These are phyloP conservation scores for Globisporangium splendens DNA, from an alignment of 352 stramenopile genomes.

Conservation along the genomic window DNA sequence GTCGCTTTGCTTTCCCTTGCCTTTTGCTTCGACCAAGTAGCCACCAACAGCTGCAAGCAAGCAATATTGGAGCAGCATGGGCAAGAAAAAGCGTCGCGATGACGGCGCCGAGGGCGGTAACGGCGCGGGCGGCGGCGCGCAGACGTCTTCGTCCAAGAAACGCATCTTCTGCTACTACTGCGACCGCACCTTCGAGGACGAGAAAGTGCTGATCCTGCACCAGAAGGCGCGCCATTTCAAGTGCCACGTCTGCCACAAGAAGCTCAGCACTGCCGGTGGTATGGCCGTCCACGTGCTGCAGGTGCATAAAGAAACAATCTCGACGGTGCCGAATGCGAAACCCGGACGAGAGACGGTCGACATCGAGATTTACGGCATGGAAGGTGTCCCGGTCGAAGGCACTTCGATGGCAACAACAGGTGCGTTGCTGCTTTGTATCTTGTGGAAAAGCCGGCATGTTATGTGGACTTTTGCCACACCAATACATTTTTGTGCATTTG, in stretches of 20 bases:
- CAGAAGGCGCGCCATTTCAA: constrained; percentile 93
- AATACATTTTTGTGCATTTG: neutral
- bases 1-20: constrained; percentile 3
- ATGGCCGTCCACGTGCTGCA: constrained; percentile 88
- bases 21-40: neutral
- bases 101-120: constrained; percentile 25
- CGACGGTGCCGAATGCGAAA: constrained; percentile 84
- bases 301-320: constrained; percentile 86
- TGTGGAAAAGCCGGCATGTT: neutral
- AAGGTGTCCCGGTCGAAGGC: constrained; percentile 65
- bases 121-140: constrained; percentile 16
- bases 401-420: constrained; percentile 17
- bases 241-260: constrained; percentile 89
- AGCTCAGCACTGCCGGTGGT: constrained; percentile 86
- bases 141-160: constrained; percentile 11
- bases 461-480: neutral
- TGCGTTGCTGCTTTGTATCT: constrained; percentile 18
- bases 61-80: constrained; percentile 30
- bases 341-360: constrained; percentile 74
- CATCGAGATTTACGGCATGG: constrained; percentile 89
- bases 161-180: constrained; percentile 94
- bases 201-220: constrained; percentile 91
- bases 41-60: neutral
- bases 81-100: constrained; percentile 83
- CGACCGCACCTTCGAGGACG: constrained; percentile 89